Evolutionary conservation across 352 stramenopile genomes (phyloP), one percentile per base, ranked within the genome.

Genomic region (Phytophthora tubulina): DNA sequence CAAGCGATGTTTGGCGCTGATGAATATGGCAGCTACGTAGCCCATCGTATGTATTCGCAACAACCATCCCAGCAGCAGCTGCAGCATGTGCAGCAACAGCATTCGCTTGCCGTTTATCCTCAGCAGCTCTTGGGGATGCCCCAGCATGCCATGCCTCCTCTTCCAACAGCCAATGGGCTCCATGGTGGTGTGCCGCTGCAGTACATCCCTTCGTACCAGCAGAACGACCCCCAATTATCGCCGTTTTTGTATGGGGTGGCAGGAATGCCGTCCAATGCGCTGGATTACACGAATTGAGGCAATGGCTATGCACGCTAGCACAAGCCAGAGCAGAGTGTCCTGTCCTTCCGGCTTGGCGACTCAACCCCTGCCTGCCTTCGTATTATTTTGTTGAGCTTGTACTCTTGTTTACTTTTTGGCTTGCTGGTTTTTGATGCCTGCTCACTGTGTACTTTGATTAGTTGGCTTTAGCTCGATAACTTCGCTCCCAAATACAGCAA

Each of bases 371-470:
- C 56, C 57, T 78, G 46, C 49, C 60, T 74, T 75, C 67, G 55
- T 73, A 80, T 62, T 78, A 73, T 75, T 75, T 80, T 70, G 69
- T 75, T 67, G 44, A 72, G 68, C 54, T 79, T 79, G 51, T 74
- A 61, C 52, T 58, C 62, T 79, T 73, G 65, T 75, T 78, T 68
- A 45, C 49, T 73, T 80, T 80, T 82, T 76, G 61, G 36, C 61
- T 80, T 76, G 61, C 67, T 75, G 57, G 60, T 60, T 74, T 75
- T 77, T 73, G 64, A 70, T 78, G 63, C 60, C 55, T 68, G 38
- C 31, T 67, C 51, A 54, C 63, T 48, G 21, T 70, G 51, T 62
- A 67, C 50, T 72, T 72, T 68, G 48, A 75, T 54, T 67, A 70
- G 66, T 63, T 46, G 41, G 41, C 41, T 27, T 46, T 46, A 46